These are phyloP conservation scores for Microbotryum saponariae DNA, from an alignment of 1,284 basidiomycete genomes.

Conservation along the genomic window DNA sequence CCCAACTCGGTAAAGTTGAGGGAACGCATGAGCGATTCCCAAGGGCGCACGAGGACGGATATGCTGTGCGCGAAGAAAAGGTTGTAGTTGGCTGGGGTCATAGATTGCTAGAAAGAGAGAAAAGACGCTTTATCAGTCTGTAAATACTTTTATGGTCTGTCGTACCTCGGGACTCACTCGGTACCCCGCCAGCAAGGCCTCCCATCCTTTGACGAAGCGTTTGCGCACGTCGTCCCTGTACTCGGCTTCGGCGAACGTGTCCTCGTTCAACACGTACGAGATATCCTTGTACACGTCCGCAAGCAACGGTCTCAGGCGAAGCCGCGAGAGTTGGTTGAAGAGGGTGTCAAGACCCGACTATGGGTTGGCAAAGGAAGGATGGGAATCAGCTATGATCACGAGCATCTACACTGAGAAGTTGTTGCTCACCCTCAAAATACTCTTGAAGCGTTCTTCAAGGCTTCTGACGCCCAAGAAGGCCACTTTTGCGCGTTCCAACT, in stretches of 20 bases:
- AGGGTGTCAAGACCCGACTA: slow-evolving; percentile 83
- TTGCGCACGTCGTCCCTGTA: slow-evolving; percentile 77
- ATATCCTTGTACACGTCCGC: slow-evolving; percentile 83
- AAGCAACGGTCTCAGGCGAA: slow-evolving; percentile 72
- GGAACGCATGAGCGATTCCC: slow-evolving; percentile 78
- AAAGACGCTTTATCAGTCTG: neutral
- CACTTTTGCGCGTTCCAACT: slow-evolving; percentile 49
- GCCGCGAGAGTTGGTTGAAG: slow-evolving; percentile 84
- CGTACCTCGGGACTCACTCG: slow-evolving; percentile 49
- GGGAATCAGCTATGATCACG: slow-evolving; percentile 12
- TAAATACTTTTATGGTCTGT: neutral
- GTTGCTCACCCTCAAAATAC: slow-evolving; percentile 57
- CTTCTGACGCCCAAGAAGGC: slow-evolving; percentile 50
- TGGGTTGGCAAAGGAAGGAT: slow-evolving; percentile 17
- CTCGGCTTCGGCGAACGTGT: slow-evolving; percentile 71
- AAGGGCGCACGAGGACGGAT: slow-evolving; percentile 79
- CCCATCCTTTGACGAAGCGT: slow-evolving; percentile 78
- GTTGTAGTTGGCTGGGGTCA: slow-evolving; percentile 82
- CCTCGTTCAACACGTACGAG: slow-evolving; percentile 81
- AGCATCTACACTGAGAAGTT: neutral
- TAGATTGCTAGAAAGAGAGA: slow-evolving; percentile 53
- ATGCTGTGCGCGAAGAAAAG: slow-evolving; percentile 74
- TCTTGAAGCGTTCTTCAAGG: slow-evolving; percentile 58
- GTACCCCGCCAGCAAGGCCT: slow-evolving; percentile 71
- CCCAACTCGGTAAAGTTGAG: slow-evolving; percentile 89